phyloP scores from a whole-genome alignment of 345 rosid species.

The Cardiospermum halicacabum region DNA sequence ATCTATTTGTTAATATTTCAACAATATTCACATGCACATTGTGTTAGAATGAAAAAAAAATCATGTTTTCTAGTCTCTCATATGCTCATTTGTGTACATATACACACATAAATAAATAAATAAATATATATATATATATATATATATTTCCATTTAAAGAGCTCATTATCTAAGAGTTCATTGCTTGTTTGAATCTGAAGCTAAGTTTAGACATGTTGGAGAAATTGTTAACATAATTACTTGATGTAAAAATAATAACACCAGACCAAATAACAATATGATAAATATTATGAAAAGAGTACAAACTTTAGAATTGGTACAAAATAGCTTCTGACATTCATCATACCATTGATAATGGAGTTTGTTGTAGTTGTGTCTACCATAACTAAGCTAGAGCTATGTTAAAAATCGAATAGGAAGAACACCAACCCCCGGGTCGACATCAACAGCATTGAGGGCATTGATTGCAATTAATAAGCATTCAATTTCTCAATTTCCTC shows the following conservation, averaged over 20 bases:
- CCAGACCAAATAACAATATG: neutral
- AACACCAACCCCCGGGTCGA: conserved; percentile 82
- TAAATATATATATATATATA: too few species aligned
- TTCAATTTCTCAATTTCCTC: conserved; percentile 96
- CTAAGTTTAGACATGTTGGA: too few species aligned
- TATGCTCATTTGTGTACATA: too few species aligned
- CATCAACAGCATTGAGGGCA: conserved; percentile 43
- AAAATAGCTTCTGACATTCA: neutral
- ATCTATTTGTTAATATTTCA: too few species aligned
- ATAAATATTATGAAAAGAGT: neutral
- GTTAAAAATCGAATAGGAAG: conserved; percentile 85
- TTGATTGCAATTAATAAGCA: conserved; percentile 32
- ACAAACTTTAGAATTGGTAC: neutral
- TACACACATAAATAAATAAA: too few species aligned
- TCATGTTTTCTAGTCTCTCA: too few species aligned
- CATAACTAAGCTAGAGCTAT: conserved; percentile 80
- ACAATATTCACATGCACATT: too few species aligned
- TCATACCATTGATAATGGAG: conserved; percentile 60
- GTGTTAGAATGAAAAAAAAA: too few species aligned
- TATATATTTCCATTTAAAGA: too few species aligned
- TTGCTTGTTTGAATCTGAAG: too few species aligned
- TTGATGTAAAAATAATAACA: conserved; percentile 3
- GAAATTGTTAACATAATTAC: too few species aligned
- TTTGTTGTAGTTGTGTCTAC: conserved; percentile 80
- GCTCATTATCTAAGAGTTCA: too few species aligned